phyloP scores from a whole-genome alignment of 83 land plant species.

The Thuja plicata region DNA sequence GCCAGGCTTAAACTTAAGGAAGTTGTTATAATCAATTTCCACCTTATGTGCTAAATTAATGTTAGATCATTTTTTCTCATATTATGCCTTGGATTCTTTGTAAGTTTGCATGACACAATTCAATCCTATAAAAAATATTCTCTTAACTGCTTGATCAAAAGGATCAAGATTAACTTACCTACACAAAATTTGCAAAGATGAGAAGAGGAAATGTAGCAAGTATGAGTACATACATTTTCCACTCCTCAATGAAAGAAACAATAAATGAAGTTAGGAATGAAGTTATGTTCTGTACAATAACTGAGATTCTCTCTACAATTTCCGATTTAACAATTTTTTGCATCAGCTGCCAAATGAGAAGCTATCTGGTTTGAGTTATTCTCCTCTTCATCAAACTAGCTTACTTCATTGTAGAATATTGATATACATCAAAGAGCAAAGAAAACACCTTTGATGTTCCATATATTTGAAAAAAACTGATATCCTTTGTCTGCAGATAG shows the following conservation, averaged over 20 bases:
- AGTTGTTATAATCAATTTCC: background rate
- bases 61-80: background rate
- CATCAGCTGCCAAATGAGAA: constrained; percentile 68
- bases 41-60: background rate
- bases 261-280: constrained; percentile 71
- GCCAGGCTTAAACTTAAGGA: background rate
- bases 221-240: constrained; percentile 77
- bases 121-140: no score
- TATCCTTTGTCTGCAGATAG: no score
- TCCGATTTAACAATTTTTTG: constrained; percentile 79
- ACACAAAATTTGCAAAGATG: constrained; percentile 72
- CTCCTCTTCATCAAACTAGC: constrained; percentile 86
- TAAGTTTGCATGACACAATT: no score
- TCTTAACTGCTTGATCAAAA: no score
- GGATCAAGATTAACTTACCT: constrained; percentile 36
- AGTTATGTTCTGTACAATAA: constrained; percentile 76
- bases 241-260: constrained; percentile 73
- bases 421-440: constrained; percentile 45
- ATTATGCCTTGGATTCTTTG: background rate
- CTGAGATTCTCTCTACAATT: constrained; percentile 72
- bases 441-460: no score
- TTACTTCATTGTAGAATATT: constrained; percentile 76
- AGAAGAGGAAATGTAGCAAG: constrained; percentile 75
- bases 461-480: no score
- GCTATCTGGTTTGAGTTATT: constrained; percentile 74